Conservation (phyloP, 129 eudicot species). For the Apium graveolens region DNA sequence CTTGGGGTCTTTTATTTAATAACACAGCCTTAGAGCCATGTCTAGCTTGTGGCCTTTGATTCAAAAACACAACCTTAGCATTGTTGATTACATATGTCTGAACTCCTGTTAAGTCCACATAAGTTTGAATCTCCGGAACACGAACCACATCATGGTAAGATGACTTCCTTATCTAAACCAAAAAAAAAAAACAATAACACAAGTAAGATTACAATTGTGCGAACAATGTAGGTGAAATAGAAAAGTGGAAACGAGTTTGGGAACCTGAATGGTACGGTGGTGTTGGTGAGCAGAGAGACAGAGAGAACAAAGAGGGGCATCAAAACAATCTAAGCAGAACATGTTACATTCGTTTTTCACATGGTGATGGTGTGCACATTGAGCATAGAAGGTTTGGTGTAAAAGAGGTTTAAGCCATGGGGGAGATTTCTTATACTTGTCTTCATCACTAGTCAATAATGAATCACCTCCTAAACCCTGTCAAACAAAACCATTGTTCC, state of each 20-base stretch:
- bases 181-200: no score
- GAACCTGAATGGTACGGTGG: constrained; percentile 86
- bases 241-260: neutral
- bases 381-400: constrained; percentile 52
- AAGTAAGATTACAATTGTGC: neutral
- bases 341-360: constrained; percentile 41
- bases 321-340: constrained; percentile 51
- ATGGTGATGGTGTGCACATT: constrained; percentile 71
- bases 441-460: constrained; percentile 30
- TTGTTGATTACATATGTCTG: constrained; percentile 90
- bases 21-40: constrained; percentile 26
- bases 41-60: constrained; percentile 86
- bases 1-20: constrained; percentile 47
- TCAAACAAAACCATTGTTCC: neutral
- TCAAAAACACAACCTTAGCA: constrained; percentile 84
- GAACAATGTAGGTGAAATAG: neutral
- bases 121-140: constrained; percentile 75
- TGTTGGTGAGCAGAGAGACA: constrained; percentile 63
- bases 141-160: constrained; percentile 97
- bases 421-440: constrained; percentile 64
- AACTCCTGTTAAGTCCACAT: constrained; percentile 58
- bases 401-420: constrained; percentile 81
- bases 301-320: constrained; percentile 69
- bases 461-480: constrained; percentile 58
- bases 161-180: constrained; percentile 67